Base-by-base conservation (phyloP, 306 rosid species). In the Pyrus pyrifolia region DNA sequence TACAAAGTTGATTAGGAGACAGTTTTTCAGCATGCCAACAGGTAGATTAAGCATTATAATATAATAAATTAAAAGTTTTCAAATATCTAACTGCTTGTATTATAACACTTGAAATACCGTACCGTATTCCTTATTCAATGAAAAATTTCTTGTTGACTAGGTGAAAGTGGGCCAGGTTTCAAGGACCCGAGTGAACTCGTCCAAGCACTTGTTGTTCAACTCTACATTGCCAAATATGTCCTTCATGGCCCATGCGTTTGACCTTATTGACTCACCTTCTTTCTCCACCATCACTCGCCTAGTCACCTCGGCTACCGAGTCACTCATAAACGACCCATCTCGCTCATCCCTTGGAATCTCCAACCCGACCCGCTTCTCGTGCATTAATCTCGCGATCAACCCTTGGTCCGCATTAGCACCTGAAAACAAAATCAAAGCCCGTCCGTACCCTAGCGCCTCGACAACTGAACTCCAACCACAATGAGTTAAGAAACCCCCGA, bases 381-480 rank as follows among this genome's bases (percentile, higher is more conserved):
- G 35, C 55, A 81, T 8, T 12, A 63, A 14, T 60, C 78, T 71
- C 3, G 67, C 38, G 38, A 33, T 33, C 38, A 33, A 33, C 38
- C 8, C 38, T 33, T 33, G 38, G 35, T 33, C 35, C 35, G 35
- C 1, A 33, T 5, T 33, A 0, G 35, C 35, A 33, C 81, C 78
- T 0, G 75, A 55, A 77, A 77, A 60, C 13, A 81, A 60, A 7
- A 77, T 29, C 67, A 81, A 67, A 3, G 40, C 46, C 51, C 22
- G 17, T 1, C 85, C 85, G 3, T 67, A 45, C 27, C 71, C 81
- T 6, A 81, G 71, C 0, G 51, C 85, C 51, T 81, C 78, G 7
- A 81, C 33, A 13, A 77, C 65, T 1, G 85, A 81, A 19, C 71
- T 67, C 81, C 85, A 81, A 31, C 85, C 79, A 7, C 81, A 67